Percentiles rank a stretch among this genome's conserved stretches.
These are phyloP conservation scores for Haplosporangium sp. DNA, from an alignment of 371 early-diverging fungal species.

Conservation along the genomic window DNA sequence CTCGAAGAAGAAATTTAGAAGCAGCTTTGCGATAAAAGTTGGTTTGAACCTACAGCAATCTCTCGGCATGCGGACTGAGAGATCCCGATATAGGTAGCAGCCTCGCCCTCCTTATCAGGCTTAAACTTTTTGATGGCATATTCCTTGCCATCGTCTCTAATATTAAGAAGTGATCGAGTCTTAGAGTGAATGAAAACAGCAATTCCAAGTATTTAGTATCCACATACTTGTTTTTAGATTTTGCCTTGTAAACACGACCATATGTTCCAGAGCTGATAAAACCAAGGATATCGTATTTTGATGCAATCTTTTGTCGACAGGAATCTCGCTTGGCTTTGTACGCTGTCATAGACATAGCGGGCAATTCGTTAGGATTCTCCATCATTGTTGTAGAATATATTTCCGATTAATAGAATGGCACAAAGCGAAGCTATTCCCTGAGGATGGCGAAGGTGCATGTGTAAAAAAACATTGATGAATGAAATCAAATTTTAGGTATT, in stretches of 20 bases:
- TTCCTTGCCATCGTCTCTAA: constrained; percentile 69
- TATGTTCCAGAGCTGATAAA: constrained; percentile 96
- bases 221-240: constrained; percentile 71
- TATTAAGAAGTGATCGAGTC: not conserved
- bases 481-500: not conserved
- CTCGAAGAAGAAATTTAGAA: not conserved
- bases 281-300: constrained; percentile 88
- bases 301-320: constrained; percentile 70
- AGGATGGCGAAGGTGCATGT: not conserved
- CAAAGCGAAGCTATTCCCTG: not conserved
- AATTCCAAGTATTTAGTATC: constrained; percentile 3
- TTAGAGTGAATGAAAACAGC: not conserved
- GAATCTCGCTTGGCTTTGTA: constrained; percentile 72
- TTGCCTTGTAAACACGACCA: constrained; percentile 94
- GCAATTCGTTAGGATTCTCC: constrained; percentile 32
- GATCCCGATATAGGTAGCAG: constrained; percentile 82
- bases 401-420: not conserved
- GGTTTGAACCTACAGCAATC: constrained; percentile 73
- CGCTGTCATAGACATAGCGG: constrained; percentile 62
- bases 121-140: constrained; percentile 96
- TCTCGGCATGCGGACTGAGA: constrained; percentile 96
- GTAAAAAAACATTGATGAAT: no score
- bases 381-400: constrained; percentile 3
- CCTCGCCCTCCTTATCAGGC: constrained; percentile 93
- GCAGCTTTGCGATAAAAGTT: not conserved